Evolutionary conservation across 129 eudicot species (phyloP).

Genomic region (Dittrichia graveolens): DNA sequence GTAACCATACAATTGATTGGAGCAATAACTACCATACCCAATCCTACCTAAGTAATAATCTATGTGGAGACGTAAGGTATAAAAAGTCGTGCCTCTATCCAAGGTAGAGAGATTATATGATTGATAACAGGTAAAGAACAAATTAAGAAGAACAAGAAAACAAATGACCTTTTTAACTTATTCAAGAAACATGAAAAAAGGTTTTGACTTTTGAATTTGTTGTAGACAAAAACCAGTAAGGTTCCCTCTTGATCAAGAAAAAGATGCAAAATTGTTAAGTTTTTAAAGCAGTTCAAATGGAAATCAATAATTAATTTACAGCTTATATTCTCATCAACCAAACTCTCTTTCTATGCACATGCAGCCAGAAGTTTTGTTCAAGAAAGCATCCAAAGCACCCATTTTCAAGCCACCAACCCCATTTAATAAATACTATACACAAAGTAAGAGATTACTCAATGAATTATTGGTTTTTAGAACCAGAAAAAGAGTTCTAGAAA

Average conservation of each 20-base stretch:
- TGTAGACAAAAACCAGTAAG: slow-evolving; percentile 25
- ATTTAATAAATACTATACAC: slow-evolving; percentile 3
- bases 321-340: slow-evolving; percentile 29
- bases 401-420: slow-evolving; percentile 33
- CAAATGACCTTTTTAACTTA: slow-evolving; percentile 27
- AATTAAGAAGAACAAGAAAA: slow-evolving; percentile 4
- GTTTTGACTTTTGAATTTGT: slow-evolving; percentile 19
- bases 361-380: slow-evolving; percentile 27
- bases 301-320: slow-evolving; percentile 4
- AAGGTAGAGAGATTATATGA: slow-evolving; percentile 13
- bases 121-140: slow-evolving; percentile 20
- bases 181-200: slow-evolving; percentile 28
- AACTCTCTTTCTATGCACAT: slow-evolving; percentile 32
- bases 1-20: too few relatives aligned
- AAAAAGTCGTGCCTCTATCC: too few relatives aligned
- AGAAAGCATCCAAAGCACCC: slow-evolving; percentile 33
- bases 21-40: too few relatives aligned
- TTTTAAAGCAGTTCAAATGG: slow-evolving; percentile 4
- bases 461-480: slow-evolving; percentile 15
- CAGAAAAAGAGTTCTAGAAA: slow-evolving; percentile 9
- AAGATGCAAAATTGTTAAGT: neutral
- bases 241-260: slow-evolving; percentile 27
- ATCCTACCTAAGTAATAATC: too few relatives aligned
- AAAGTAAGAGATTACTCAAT: neutral
- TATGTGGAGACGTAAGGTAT: too few relatives aligned